Evolutionary conservation across 352 stramenopile species (phyloP).

Genomic region (Phytophthora pini): DNA sequence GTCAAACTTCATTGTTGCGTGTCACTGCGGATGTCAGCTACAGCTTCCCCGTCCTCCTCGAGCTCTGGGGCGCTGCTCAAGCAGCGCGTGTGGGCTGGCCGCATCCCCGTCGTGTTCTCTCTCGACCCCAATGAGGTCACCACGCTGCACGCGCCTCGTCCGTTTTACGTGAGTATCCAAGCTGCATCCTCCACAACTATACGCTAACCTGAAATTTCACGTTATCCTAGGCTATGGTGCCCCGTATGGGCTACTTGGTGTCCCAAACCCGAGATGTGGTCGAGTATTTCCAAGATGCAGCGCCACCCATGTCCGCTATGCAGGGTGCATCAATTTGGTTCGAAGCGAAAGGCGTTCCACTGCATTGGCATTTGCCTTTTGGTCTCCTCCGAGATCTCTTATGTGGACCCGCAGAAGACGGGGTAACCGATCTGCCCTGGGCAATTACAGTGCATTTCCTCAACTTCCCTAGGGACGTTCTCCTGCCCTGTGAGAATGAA

Average conservation of each 20-base stretch:
- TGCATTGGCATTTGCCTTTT: slow-evolving; percentile 85
- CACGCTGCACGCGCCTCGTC: slow-evolving; percentile 75
- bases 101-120: slow-evolving; percentile 77
- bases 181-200: neutral
- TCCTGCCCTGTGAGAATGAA: slow-evolving; percentile 82
- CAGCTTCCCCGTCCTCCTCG: slow-evolving; percentile 12
- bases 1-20: neutral
- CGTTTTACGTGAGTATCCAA: slow-evolving; percentile 72
- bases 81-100: slow-evolving; percentile 66
- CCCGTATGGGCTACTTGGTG: slow-evolving; percentile 83
- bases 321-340: slow-evolving; percentile 77
- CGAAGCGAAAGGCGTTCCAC: slow-evolving; percentile 56
- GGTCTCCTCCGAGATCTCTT: slow-evolving; percentile 74
- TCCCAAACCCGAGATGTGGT: slow-evolving; percentile 76
- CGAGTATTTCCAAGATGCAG: slow-evolving; percentile 81
- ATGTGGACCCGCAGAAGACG: slow-evolving; percentile 21
- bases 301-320: slow-evolving; percentile 64
- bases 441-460: slow-evolving; percentile 81
- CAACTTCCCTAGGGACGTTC: slow-evolving; percentile 60
- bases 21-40: slow-evolving; percentile 7
- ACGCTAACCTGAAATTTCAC: slow-evolving; percentile 3
- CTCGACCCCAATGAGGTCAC: slow-evolving; percentile 81
- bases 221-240: slow-evolving; percentile 69
- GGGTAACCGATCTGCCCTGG: slow-evolving; percentile 56
- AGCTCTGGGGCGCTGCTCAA: slow-evolving; percentile 15